These are phyloP conservation scores for Populus tremula DNA, from an alignment of 345 rosid genomes.

Conservation along the genomic window DNA sequence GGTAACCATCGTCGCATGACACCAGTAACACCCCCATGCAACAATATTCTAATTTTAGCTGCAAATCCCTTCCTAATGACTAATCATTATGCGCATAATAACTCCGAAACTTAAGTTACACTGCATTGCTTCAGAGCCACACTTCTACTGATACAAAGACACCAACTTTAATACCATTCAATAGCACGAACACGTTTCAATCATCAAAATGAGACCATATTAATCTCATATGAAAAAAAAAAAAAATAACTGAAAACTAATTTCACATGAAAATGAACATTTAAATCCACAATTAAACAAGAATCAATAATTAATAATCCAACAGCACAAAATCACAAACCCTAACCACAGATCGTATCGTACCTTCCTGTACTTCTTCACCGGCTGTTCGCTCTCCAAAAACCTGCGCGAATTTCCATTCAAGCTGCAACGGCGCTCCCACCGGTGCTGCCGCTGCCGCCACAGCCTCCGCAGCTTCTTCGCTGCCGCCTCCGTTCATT, in stretches of 20 bases:
- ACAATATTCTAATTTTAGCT: not conserved
- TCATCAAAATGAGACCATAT: not conserved
- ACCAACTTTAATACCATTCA: not conserved
- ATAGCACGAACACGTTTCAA: not conserved
- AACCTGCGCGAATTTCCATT: slow-evolving; percentile 34
- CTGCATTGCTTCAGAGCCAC: slow-evolving; percentile 11
- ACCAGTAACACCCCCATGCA: not conserved
- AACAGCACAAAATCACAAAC: not conserved
- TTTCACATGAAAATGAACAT: not conserved
- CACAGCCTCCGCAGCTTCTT: not conserved
- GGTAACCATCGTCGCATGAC: not conserved
- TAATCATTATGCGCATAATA: not conserved
- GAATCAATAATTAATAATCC: not conserved
- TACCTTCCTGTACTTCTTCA: slow-evolving; percentile 35
- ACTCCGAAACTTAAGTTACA: not conserved
- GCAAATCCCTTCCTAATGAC: not conserved
- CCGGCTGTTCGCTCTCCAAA: slow-evolving; percentile 32
- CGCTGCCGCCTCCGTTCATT: slow-evolving; percentile 17
- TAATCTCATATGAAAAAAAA: not conserved
- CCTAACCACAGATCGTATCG: not conserved
- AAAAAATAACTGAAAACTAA: not conserved
- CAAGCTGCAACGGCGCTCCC: slow-evolving; percentile 18
- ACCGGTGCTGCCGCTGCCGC: slow-evolving; percentile 17
- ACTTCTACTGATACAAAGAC: not conserved
- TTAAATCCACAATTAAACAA: not conserved